These are phyloP conservation scores for Brettanomyces custersianus DNA, from an alignment of 805 yeast species.

Conservation along the genomic window DNA sequence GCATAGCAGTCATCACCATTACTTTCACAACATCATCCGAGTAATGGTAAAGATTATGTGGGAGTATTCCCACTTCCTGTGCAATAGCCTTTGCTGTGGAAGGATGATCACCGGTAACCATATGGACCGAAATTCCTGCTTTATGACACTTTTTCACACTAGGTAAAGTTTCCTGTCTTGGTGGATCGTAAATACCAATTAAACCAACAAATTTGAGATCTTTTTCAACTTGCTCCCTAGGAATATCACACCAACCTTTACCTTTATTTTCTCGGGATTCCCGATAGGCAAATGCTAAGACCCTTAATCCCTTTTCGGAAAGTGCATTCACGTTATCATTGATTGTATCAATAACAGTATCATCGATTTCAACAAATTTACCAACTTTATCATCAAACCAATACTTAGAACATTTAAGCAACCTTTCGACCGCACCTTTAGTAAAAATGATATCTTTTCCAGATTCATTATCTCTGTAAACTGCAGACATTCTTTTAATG, in stretches of 20 bases:
- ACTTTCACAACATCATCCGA: slow-evolving; percentile 44
- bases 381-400: slow-evolving; percentile 38
- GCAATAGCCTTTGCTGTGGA: slow-evolving; percentile 76
- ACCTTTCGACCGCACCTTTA: slow-evolving; percentile 74
- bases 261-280: slow-evolving; percentile 18
- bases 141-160: slow-evolving; percentile 59
- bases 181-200: slow-evolving; percentile 76
- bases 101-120: slow-evolving; percentile 79
- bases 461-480: slow-evolving; percentile 32
- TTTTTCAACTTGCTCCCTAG: slow-evolving; percentile 40
- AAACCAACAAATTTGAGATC: slow-evolving; percentile 54
- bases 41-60: slow-evolving; percentile 48
- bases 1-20: slow-evolving; percentile 70
- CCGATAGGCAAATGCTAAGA: slow-evolving; percentile 58
- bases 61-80: slow-evolving; percentile 70
- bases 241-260: slow-evolving; percentile 22
- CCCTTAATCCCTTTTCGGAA: slow-evolving; percentile 62
- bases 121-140: slow-evolving; percentile 73
- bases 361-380: slow-evolving; percentile 27
- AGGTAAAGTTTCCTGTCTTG: slow-evolving; percentile 57
- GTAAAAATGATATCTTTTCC: slow-evolving; percentile 30
- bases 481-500: slow-evolving; percentile 62
- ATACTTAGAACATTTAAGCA: slow-evolving; percentile 43
- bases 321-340: slow-evolving; percentile 49
- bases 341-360: slow-evolving; percentile 31